Evolutionary conservation across 2,329 filamentous ascomycete species (phyloP).

Genomic region (Lachnellula subtilissima): DNA sequence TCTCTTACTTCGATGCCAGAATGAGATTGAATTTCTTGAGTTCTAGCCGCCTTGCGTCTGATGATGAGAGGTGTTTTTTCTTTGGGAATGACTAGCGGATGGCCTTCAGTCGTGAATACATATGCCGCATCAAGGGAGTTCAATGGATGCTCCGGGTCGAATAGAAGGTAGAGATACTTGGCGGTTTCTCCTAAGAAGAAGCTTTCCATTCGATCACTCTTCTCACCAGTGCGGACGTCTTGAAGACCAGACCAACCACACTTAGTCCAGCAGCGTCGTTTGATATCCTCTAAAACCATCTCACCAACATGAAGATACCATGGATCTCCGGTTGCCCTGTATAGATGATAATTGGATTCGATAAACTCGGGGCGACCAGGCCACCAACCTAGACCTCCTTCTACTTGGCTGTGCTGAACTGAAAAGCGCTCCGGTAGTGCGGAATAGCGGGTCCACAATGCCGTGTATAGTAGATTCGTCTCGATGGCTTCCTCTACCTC

Average conservation of each 20-base stretch:
- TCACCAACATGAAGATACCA: conserved; percentile 97
- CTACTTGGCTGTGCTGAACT: conserved; percentile 74
- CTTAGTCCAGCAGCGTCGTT: conserved; percentile 78
- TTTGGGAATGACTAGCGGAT: conserved; percentile 79
- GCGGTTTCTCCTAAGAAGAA: conserved; percentile 96
- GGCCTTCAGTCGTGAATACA: conserved; percentile 94
- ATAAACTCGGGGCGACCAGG: conserved; percentile 93
- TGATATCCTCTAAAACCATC: conserved; percentile 88
- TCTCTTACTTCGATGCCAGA: conserved; percentile 33
- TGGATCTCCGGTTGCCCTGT: conserved; percentile 84
- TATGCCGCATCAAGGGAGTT: conserved; percentile 82
- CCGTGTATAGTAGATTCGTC: conserved; percentile 84
- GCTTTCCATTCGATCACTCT: conserved; percentile 94
- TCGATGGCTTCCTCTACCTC: conserved; percentile 88
- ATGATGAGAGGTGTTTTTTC: conserved; percentile 25
- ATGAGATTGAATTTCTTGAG: conserved; percentile 35
- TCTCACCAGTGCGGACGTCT: conserved; percentile 75
- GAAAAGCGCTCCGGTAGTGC: conserved; percentile 94
- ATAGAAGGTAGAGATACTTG: conserved; percentile 92
- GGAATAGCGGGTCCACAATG: conserved; percentile 91
- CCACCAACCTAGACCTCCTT: conserved; percentile 89
- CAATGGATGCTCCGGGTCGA: conserved; percentile 78
- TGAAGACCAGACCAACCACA: conserved; percentile 93
- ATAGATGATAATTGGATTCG: conserved; percentile 95
- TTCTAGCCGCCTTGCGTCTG: conserved; percentile 11